A percentile compares a stretch with the other conserved stretches of the same genome.
Evolutionary conservation across 345 rosid genomes (phyloP).

Genomic region (Eucalyptus caleyi): DNA sequence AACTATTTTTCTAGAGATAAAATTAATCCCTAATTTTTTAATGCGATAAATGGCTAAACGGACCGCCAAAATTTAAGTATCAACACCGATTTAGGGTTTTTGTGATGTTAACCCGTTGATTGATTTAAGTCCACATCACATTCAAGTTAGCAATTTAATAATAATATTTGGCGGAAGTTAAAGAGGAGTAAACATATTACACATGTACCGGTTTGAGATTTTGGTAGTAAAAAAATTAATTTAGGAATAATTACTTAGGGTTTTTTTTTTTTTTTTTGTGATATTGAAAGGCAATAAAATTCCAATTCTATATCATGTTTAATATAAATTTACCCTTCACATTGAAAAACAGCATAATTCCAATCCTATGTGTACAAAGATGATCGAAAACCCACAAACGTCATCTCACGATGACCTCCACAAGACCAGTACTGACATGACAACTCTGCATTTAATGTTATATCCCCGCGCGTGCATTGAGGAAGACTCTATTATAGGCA

Average conservation of each 20-base stretch:
- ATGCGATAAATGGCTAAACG: fast-evolving
- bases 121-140: too few relatives aligned
- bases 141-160: too few relatives aligned
- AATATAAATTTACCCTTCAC: neutral
- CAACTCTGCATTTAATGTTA: neutral
- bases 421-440: neutral
- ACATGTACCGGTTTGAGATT: too few relatives aligned
- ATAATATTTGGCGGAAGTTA: too few relatives aligned
- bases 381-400: neutral
- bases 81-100: too few relatives aligned
- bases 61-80: too few relatives aligned
- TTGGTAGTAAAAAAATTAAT: too few relatives aligned
- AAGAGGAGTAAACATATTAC: too few relatives aligned
- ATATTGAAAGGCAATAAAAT: too few relatives aligned
- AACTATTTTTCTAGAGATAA: fast-evolving
- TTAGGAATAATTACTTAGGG: fast-evolving
- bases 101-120: too few relatives aligned
- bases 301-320: too few relatives aligned
- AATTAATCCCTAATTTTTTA: fast-evolving
- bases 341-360: neutral
- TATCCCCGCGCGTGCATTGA: neutral
- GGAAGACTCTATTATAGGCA: fast-evolving
- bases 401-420: neutral
- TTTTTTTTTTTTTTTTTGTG: too few relatives aligned
- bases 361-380: neutral